These are phyloP conservation scores for Cercospora beticola DNA, from an alignment of 2,329 filamentous ascomycete genomes.

Conservation along the genomic window DNA sequence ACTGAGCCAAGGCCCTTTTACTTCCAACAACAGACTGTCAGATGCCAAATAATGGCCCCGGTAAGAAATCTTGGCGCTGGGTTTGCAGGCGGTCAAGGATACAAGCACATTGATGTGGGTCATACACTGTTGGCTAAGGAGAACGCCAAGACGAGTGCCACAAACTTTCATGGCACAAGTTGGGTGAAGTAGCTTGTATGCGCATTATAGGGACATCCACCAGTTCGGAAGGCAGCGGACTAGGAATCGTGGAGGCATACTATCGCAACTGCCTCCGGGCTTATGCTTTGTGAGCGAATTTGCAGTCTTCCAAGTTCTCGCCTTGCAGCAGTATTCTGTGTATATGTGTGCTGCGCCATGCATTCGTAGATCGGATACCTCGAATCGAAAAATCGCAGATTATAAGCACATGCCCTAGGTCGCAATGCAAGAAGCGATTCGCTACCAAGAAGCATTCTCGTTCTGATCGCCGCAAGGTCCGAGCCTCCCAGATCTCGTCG, in stretches of 20 bases:
- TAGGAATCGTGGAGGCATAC: neutral
- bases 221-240: neutral
- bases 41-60: neutral
- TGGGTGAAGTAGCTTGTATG: neutral
- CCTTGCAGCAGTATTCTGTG: neutral
- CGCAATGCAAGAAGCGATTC: neutral
- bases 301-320: neutral
- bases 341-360: neutral
- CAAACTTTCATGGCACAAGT: neutral
- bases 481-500: neutral
- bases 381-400: neutral
- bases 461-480: neutral
- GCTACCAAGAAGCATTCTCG: neutral
- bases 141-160: neutral
- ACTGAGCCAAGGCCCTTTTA: neutral
- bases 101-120: neutral
- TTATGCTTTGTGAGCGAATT: neutral
- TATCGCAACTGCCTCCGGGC: neutral
- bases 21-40: neutral
- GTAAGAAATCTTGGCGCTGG: neutral
- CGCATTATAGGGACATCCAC: neutral
- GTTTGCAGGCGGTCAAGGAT: neutral
- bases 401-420: neutral
- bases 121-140: neutral
- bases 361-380: neutral